Conservation (phyloP, 2,329 filamentous ascomycete genomes). For the Neurospora crassa region DNA sequence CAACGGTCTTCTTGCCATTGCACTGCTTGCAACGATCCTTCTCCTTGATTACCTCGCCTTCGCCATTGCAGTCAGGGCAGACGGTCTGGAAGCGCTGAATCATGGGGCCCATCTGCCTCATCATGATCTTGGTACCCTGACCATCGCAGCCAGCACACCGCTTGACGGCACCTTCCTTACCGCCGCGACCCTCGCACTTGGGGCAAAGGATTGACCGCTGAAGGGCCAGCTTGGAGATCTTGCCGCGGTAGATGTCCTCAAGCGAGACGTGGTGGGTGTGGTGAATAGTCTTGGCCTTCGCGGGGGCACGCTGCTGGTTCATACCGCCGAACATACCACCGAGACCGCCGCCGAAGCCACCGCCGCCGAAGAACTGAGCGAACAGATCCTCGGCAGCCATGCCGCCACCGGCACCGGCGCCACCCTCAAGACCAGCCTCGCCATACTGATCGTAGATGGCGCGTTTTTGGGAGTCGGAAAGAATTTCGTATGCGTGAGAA, state of each 20-base stretch:
- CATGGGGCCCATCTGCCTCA: slow-evolving; percentile 99
- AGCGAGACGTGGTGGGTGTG: slow-evolving; percentile 97
- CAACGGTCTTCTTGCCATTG: slow-evolving; percentile 92
- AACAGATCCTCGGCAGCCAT: slow-evolving; percentile 97
- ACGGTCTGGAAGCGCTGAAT: slow-evolving; percentile 99
- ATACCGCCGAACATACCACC: slow-evolving; percentile 72
- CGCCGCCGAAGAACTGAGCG: slow-evolving; percentile 86
- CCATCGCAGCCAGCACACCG: slow-evolving; percentile 86
- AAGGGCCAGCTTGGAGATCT: slow-evolving; percentile 92
- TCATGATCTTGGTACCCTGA: slow-evolving; percentile 98
- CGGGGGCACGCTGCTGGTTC: slow-evolving; percentile 70
- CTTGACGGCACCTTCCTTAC: slow-evolving; percentile 96
- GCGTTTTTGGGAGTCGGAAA: slow-evolving; percentile 88
- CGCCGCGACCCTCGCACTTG: slow-evolving; percentile 87
- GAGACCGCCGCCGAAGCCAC: slow-evolving; percentile 60
- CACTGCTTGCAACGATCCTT: slow-evolving; percentile 98
- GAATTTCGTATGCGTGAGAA: slow-evolving; percentile 88
- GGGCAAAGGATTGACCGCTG: slow-evolving; percentile 97
- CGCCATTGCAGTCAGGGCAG: slow-evolving; percentile 95
- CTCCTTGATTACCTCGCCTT: slow-evolving; percentile 92
- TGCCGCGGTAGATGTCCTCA: slow-evolving; percentile 96
- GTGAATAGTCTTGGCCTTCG: slow-evolving; percentile 89
- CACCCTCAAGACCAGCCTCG: slow-evolving; percentile 90
- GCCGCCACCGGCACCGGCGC: slow-evolving; percentile 59
- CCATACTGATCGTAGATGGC: slow-evolving; percentile 94